phyloP scores from a whole-genome alignment of 148 eudicot genomes.

The Nyssa sinensis region DNA sequence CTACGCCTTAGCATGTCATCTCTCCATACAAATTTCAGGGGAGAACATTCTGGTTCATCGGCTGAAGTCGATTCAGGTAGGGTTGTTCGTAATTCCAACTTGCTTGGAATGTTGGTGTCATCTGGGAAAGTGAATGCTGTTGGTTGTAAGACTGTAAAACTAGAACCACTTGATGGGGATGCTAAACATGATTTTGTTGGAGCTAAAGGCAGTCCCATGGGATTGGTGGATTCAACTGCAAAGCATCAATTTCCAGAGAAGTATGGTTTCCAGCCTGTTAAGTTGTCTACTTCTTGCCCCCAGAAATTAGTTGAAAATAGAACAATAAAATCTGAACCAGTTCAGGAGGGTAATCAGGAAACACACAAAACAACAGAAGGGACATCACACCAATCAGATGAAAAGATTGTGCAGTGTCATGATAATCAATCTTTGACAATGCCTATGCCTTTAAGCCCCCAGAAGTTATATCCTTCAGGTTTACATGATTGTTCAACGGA shows the following conservation, averaged over 20 bases:
- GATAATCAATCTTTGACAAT: no score
- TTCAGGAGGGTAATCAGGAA: constrained; percentile 15
- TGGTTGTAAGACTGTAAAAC: constrained; percentile 25
- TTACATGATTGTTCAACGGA: constrained; percentile 21
- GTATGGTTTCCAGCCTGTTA: background rate
- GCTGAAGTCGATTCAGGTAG: constrained; percentile 11
- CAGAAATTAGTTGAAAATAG: constrained; percentile 10
- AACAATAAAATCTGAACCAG: constrained; percentile 33
- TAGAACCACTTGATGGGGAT: constrained; percentile 30
- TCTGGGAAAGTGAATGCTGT: constrained; percentile 2
- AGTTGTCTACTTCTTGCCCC: constrained; percentile 10
- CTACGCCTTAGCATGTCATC: constrained; percentile 22
- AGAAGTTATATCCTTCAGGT: constrained; percentile 9
- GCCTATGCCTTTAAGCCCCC: constrained; percentile 15
- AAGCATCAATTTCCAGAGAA: constrained; percentile 22
- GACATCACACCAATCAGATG: constrained; percentile 10
- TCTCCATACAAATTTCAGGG: constrained; percentile 1
- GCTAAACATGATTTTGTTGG: constrained; percentile 8
- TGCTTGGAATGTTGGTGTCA: background rate
- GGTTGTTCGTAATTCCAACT: constrained; percentile 11
- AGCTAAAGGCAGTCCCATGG: constrained; percentile 10
- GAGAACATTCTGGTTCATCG: constrained; percentile 11
- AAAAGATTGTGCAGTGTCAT: constrained; percentile 22
- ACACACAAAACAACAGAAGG: constrained; percentile 4
- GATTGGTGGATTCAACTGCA: constrained; percentile 12